Evolutionary conservation across 2,329 filamentous ascomycete genomes (phyloP).

Genomic region (Colletotrichum sp.): DNA sequence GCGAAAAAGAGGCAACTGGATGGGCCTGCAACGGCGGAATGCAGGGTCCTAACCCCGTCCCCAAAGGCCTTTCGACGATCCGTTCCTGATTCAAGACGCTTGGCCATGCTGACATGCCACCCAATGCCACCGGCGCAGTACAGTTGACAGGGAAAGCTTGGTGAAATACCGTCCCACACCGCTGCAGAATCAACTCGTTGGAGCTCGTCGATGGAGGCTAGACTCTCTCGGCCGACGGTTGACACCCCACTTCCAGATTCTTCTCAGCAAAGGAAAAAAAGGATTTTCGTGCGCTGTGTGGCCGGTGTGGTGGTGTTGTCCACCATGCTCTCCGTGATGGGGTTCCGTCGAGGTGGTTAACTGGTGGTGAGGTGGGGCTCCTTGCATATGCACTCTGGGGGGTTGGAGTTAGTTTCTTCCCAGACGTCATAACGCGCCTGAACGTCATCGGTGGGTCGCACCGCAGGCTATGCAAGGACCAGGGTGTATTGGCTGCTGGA

Average conservation of each 20-base stretch:
- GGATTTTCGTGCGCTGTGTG: conserved; percentile 1
- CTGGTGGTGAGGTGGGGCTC: conserved; percentile 4
- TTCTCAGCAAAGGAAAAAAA: background rate
- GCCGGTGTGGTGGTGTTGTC: background rate
- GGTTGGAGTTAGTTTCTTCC: background rate
- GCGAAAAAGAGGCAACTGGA: background rate
- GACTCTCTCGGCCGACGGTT: conserved; percentile 10
- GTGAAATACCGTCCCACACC: conserved; percentile 9
- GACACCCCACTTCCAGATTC: background rate
- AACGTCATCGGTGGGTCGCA: conserved; percentile 18
- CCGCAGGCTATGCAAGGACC: conserved; percentile 13
- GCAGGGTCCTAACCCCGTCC: conserved; percentile 5
- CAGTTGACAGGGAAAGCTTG: conserved; percentile 3
- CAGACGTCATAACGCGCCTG: conserved; percentile 18
- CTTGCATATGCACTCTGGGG: conserved; percentile 18
- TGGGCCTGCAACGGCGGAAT: conserved; percentile 1
- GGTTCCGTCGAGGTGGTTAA: conserved; percentile 13
- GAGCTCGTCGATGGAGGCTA: conserved; percentile 12
- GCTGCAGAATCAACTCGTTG: conserved; percentile 9
- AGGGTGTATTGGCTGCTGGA: background rate
- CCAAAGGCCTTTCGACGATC: conserved; percentile 1
- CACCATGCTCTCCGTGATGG: background rate
- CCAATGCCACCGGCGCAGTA: background rate
- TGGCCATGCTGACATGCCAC: background rate
- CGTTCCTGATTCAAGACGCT: conserved; percentile 13